Base-by-base conservation (phyloP, 805 yeast species). In the Wickerhamomyces xylosicus region DNA sequence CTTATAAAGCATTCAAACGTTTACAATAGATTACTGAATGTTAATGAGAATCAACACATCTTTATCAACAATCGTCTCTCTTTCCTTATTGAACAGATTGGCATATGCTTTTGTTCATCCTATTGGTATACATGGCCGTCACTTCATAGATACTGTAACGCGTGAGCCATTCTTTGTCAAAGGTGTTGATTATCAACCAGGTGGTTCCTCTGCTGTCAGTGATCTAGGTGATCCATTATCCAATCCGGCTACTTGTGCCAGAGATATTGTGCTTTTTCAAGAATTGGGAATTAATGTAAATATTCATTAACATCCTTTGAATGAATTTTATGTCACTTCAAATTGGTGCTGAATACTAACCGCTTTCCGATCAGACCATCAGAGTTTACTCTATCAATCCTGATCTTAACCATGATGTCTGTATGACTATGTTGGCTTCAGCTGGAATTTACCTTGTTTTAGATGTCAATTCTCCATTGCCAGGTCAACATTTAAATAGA, bases 151-250 rank as follows among this genome's bases (percentile, higher is more conserved):
- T 50, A 69, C 86, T 1, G 72, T 76, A 6, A 84, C 95, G 1
- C 67, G 73, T 27, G 77, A 79, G 43, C 89, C 89, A 8, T 89
- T 90, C 54, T 79, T 69, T 49, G 70, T 89, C 29, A 79, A 74
- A 58, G 97, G 97, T 16, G 83, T 90, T 1, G 97, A 90, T 58
- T 89, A 89, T 55, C 97, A 90, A 54, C 97, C 97, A 0, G 97
- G 97, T 9, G 97, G 97, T 0, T 79, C 95, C 0, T 79, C 95
- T 0, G 89, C 79, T 0, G 78, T 77, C 19, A 64, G 64, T n/a
- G 59, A 52, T 3, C 44, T 51, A 6, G 55, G 49, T 9, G 97
- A 90, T 54, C 95, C 96, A 0, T 65, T 90, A 33, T 80, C 95
- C 2, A 80, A 85, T 50, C 69, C 77, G 3, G 61, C 69, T 11